A percentile compares a stretch with the other conserved stretches of the same genome.
These are phyloP conservation scores for Trichoderma pleuroti DNA, from an alignment of 2,329 filamentous ascomycete species.

Conservation along the genomic window DNA sequence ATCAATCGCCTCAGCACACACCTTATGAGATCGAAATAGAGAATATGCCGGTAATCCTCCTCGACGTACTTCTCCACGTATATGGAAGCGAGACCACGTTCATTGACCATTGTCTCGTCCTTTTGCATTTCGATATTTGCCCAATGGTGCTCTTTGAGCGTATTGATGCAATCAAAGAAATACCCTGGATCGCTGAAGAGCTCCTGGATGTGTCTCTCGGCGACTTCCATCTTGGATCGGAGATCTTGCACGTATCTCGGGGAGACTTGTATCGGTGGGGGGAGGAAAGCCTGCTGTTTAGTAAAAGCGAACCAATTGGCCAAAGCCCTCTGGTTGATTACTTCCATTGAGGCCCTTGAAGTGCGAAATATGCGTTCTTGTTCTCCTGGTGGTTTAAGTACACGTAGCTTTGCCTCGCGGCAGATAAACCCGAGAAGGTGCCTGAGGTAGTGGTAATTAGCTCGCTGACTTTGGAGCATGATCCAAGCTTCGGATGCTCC, in stretches of 20 bases:
- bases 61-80: neutral
- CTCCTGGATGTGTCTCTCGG: neutral
- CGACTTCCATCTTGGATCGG: neutral
- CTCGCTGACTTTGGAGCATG: neutral
- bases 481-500: conserved; percentile 1
- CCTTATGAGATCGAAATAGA: neutral
- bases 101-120: neutral
- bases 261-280: neutral
- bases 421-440: neutral
- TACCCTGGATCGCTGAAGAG: neutral
- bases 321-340: neutral
- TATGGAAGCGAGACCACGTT: neutral
- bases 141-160: neutral
- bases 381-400: neutral
- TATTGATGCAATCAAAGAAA: neutral
- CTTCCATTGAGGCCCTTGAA: neutral
- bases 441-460: neutral
- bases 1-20: neutral
- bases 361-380: neutral
- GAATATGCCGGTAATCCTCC: neutral
- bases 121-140: neutral
- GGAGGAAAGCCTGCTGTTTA: neutral
- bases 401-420: neutral
- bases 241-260: neutral
- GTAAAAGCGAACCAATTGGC: neutral